Conservation (phyloP, 129 eudicot genomes). For the Arctium lappa region DNA sequence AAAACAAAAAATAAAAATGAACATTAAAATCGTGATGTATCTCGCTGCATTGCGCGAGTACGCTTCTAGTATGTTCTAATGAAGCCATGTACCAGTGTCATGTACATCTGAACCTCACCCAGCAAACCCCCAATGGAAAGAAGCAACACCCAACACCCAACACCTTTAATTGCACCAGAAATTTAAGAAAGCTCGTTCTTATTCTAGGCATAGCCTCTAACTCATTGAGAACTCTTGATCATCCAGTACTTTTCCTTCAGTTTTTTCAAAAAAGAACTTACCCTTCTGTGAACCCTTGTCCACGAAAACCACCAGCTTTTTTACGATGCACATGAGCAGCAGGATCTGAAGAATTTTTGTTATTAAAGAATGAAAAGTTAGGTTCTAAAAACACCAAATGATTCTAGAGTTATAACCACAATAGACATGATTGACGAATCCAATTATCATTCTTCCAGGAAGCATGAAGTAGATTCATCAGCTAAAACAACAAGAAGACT, state of each 20-base stretch:
- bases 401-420: neutral
- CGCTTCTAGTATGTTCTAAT: too few species aligned
- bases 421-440: neutral
- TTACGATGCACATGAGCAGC: conserved; percentile 67
- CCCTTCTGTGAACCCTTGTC: conserved; percentile 89
- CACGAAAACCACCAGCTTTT: conserved; percentile 78
- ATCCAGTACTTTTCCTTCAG: neutral
- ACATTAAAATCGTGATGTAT: too few species aligned
- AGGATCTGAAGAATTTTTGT: conserved; percentile 44
- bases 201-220: neutral
- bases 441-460: neutral
- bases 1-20: too few species aligned
- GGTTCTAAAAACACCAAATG: neutral
- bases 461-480: neutral
- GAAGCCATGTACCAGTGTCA: too few species aligned
- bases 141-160: neutral
- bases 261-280: conserved; percentile 20
- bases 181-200: neutral
- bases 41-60: too few species aligned
- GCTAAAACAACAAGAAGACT: neutral
- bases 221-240: too few species aligned
- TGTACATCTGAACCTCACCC: too few species aligned
- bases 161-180: neutral
- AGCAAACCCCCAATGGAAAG: too few species aligned
- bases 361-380: neutral